Evolutionary conservation across 2,329 filamentous ascomycete genomes (phyloP).

Genomic region (Beauveria sp.): DNA sequence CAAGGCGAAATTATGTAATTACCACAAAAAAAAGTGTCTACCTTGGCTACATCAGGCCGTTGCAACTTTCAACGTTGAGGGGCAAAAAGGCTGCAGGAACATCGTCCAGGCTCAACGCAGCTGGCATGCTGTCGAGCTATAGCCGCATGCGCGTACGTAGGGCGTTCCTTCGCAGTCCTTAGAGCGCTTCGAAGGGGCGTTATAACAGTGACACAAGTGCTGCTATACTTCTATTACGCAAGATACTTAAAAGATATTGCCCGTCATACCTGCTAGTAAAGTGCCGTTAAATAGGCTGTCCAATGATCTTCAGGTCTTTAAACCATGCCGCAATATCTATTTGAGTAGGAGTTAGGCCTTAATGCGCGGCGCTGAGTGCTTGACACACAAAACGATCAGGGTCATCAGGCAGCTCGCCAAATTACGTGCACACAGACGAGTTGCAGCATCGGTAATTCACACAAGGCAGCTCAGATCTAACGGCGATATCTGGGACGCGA

Average conservation of each 20-base stretch:
- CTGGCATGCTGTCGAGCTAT: background rate
- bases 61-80: no score
- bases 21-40: no score
- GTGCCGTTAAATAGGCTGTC: background rate
- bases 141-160: no score
- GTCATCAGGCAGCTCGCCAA: background rate
- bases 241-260: no score
- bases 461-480: conserved; percentile 8
- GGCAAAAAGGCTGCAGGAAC: no score
- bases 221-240: no score
- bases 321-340: background rate
- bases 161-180: no score
- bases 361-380: background rate
- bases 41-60: no score
- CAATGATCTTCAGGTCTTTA: background rate
- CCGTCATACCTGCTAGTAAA: no score
- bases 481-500: conserved; percentile 7
- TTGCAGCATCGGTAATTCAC: background rate
- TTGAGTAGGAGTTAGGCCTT: background rate
- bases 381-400: background rate
- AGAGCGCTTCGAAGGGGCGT: no score
- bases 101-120: no score
- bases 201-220: background rate
- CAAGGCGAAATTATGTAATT: no score
- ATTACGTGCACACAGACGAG: background rate